A percentile compares a stretch with the other conserved stretches of the same genome.
phyloP scores from a whole-genome alignment of 352 stramenopile species.

The Globisporangium alternatum region DNA sequence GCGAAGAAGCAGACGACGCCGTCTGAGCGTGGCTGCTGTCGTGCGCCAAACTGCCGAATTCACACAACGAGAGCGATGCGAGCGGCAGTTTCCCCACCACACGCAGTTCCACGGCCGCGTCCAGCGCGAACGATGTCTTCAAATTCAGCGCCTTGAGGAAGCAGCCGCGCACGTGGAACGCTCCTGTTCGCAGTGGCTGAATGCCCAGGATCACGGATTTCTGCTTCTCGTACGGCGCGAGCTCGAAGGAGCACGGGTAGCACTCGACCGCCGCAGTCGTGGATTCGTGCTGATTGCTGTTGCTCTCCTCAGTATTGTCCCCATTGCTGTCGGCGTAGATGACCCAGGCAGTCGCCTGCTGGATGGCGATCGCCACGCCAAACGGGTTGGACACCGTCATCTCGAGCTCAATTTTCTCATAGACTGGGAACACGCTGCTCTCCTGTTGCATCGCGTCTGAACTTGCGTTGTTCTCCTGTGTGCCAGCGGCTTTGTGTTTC shows the following conservation, averaged over 20 bases:
- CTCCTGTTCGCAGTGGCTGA: slow-evolving; percentile 40
- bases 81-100: slow-evolving; percentile 49
- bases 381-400: slow-evolving; percentile 66
- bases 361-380: slow-evolving; percentile 55
- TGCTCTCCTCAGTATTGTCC: neutral
- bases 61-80: slow-evolving; percentile 42
- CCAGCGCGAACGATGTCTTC: slow-evolving; percentile 48
- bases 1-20: neutral
- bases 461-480: slow-evolving; percentile 14
- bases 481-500: slow-evolving; percentile 16
- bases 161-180: slow-evolving; percentile 46
- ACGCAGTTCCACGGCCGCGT: slow-evolving; percentile 24
- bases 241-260: slow-evolving; percentile 47
- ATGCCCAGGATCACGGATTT: slow-evolving; percentile 48
- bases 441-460: slow-evolving; percentile 20
- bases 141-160: slow-evolving; percentile 65
- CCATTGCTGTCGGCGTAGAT: slow-evolving; percentile 13
- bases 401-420: slow-evolving; percentile 58
- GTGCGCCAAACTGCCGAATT: slow-evolving; percentile 30
- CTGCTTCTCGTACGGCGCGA: slow-evolving; percentile 50
- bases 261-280: slow-evolving; percentile 36
- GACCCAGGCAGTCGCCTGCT: slow-evolving; percentile 61
- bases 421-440: slow-evolving; percentile 43
- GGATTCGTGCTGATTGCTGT: neutral
- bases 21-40: neutral